Percentiles rank a stretch among this genome's conserved stretches.
These are phyloP conservation scores for Phtheirospermum japonicum DNA, from an alignment of 257 asterid genomes.

Conservation along the genomic window DNA sequence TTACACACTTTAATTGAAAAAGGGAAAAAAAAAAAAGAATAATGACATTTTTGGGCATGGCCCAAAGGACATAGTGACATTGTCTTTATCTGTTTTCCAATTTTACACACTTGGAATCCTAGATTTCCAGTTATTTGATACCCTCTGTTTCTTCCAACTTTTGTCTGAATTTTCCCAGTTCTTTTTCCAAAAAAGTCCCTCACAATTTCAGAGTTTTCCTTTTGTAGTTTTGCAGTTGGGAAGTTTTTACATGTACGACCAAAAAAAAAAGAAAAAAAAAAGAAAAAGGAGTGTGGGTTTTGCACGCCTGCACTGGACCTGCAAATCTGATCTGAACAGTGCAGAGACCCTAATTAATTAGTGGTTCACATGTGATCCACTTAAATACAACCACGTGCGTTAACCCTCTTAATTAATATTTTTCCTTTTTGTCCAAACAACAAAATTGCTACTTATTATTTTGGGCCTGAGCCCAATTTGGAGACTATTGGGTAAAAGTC, in stretches of 20 bases:
- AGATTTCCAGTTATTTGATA: not conserved
- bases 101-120: slow-evolving; percentile 12
- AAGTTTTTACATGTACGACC: not conserved
- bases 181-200: too few relatives aligned
- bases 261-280: too few relatives aligned
- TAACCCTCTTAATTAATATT: not conserved
- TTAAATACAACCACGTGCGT: slow-evolving; percentile 18
- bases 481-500: too few relatives aligned
- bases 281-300: not conserved
- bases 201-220: not conserved
- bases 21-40: not conserved
- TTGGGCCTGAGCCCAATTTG: not conserved
- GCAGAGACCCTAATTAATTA: not conserved
- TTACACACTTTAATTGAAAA: too few relatives aligned
- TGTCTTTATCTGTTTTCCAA: slow-evolving; percentile 15
- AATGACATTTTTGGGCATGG: not conserved
- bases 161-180: slow-evolving; percentile 16
- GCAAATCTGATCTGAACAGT: not conserved
- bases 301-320: slow-evolving; percentile 20
- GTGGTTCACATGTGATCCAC: slow-evolving; percentile 6
- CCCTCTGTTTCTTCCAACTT: slow-evolving; percentile 12
- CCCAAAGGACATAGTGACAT: not conserved
- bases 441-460: not conserved
- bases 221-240: slow-evolving; percentile 23
- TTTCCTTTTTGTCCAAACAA: not conserved